Conservation (phyloP, 169 alveolate species). For the Cytauxzoon felis region DNA sequence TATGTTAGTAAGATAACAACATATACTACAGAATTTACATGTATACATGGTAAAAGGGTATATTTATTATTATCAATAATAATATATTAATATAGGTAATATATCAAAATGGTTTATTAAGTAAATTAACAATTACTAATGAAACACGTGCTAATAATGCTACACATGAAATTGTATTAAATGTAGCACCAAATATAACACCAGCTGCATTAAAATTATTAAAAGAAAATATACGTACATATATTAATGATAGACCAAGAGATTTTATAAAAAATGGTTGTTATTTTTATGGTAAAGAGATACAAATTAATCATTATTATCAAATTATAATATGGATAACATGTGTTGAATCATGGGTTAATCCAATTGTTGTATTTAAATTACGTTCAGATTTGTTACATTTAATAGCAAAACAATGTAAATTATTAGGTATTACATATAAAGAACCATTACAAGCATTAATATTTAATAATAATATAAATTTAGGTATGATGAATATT, state of each 20-base stretch:
- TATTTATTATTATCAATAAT: not conserved
- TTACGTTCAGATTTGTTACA: slow-evolving; percentile 55
- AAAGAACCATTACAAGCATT: slow-evolving; percentile 59
- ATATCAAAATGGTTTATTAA: slow-evolving; percentile 75
- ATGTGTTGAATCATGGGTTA: slow-evolving; percentile 70
- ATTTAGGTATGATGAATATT: no score
- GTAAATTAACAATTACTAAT: slow-evolving; percentile 73
- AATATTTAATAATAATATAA: slow-evolving; percentile 56
- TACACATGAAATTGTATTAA: slow-evolving; percentile 60
- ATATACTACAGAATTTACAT: slow-evolving; percentile 75
- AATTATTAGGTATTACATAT: slow-evolving; percentile 70
- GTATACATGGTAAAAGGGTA: slow-evolving; percentile 64
- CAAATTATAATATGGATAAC: slow-evolving; percentile 61
- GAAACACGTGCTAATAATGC: slow-evolving; percentile 81
- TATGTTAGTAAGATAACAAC: slow-evolving; percentile 75
- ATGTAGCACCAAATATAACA: slow-evolving; percentile 75
- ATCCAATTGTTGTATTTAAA: slow-evolving; percentile 56
- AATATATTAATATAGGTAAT: slow-evolving; percentile 25
- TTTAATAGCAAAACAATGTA: slow-evolving; percentile 65
- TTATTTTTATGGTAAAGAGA: slow-evolving; percentile 66
- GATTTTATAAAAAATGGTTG: slow-evolving; percentile 75
- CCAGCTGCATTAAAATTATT: slow-evolving; percentile 78
- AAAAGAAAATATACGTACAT: slow-evolving; percentile 69
- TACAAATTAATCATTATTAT: slow-evolving; percentile 77
- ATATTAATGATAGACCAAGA: slow-evolving; percentile 77